Conservation (phyloP, 2,329 filamentous ascomycete species). For the Fusarium aywerte region DNA sequence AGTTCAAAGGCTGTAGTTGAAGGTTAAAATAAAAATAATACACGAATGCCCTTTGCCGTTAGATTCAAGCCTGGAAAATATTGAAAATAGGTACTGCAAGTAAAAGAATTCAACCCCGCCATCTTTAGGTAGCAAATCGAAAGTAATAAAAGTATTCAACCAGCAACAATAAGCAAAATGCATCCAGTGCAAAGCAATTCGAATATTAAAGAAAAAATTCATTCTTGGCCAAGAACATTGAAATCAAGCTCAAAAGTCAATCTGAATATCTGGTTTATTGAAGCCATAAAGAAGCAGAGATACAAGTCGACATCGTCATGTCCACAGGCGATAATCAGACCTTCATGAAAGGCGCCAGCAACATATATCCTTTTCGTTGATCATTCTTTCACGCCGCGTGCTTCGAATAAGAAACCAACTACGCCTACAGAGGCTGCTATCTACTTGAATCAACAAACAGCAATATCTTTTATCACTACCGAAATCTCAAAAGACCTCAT, state of each 20-base stretch:
- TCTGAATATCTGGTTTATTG: background rate
- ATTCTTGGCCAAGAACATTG: background rate
- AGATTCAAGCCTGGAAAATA: background rate
- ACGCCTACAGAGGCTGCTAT: background rate
- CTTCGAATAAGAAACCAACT: background rate
- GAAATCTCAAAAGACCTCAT: background rate
- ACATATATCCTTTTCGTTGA: background rate
- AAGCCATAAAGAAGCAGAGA: background rate
- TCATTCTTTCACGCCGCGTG: background rate
- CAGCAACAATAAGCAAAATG: background rate
- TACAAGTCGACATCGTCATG: background rate
- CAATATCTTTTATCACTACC: background rate
- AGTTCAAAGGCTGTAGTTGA: too few species aligned
- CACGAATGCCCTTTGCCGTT: too few species aligned
- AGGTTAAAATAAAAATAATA: too few species aligned
- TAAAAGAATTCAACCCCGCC: constrained; percentile 1
- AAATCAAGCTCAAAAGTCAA: background rate
- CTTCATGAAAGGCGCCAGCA: background rate
- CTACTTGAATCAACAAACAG: background rate
- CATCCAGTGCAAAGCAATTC: too few species aligned
- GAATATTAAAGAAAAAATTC: background rate
- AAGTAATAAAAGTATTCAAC: too few species aligned
- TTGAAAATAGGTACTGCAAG: constrained; percentile 4
- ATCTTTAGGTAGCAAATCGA: too few species aligned
- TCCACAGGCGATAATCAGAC: background rate